A percentile compares a stretch with the other conserved stretches of the same genome.
Conservation (phyloP, 371 early-diverging fungal species). For the Syncephalastrum contaminatum region DNA sequence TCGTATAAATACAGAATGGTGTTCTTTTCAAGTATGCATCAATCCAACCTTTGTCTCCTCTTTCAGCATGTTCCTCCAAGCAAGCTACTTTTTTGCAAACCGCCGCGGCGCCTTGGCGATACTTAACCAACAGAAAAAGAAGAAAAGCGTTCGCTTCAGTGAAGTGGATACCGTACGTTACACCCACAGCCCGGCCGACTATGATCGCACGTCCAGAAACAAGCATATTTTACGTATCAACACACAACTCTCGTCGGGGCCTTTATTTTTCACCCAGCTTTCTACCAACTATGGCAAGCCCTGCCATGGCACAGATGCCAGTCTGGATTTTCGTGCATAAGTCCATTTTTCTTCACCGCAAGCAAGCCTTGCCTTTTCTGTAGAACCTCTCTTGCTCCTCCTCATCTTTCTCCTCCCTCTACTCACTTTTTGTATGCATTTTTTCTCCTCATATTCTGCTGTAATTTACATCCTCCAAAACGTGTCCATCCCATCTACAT, state of each 20-base stretch:
- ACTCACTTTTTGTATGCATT: too few species aligned
- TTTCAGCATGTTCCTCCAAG: constrained; percentile 14
- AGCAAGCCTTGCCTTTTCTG: too few species aligned
- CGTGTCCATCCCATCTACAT: too few species aligned
- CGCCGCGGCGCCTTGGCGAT: constrained; percentile 5
- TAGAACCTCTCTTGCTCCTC: too few species aligned
- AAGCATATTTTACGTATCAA: constrained; percentile 14
- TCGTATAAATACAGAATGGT: neutral
- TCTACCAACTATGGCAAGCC: constrained; percentile 20
- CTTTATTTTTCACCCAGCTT: constrained; percentile 15
- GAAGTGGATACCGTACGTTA: constrained; percentile 8
- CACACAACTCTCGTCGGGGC: constrained; percentile 12
- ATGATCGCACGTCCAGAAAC: constrained; percentile 17
- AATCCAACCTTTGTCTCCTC: neutral
- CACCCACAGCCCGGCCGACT: constrained; percentile 20
- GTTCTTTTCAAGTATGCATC: neutral
- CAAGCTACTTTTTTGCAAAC: constrained; percentile 8
- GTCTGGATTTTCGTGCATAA: too few species aligned
- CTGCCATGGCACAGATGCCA: neutral
- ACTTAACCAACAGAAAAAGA: constrained; percentile 7
- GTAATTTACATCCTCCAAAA: too few species aligned
- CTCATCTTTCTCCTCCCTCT: too few species aligned
- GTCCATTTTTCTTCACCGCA: too few species aligned
- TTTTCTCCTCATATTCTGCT: too few species aligned
- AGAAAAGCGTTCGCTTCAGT: constrained; percentile 19